A percentile compares a stretch with the other conserved stretches of the same genome.
Evolutionary conservation across 2,329 filamentous ascomycete species (phyloP).

Genomic region (Trichoderma sp.): DNA sequence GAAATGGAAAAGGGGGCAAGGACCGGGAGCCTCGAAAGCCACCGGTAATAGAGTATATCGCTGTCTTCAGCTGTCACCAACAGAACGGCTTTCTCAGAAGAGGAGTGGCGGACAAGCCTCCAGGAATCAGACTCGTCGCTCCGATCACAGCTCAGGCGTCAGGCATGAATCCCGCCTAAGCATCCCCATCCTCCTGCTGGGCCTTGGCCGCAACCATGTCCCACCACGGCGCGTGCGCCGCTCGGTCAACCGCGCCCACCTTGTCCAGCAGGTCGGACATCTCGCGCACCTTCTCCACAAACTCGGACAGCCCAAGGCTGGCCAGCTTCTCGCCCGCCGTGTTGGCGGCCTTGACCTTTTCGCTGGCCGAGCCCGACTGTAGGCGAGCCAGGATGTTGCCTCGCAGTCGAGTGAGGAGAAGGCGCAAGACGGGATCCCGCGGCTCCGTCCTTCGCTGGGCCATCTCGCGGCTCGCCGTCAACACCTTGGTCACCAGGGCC

Average conservation of each 20-base stretch:
- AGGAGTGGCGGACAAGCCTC: not conserved
- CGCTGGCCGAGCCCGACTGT: slow-evolving; percentile 66
- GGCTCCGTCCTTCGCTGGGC: slow-evolving; percentile 47
- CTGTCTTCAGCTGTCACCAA: no score
- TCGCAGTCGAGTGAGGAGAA: slow-evolving; percentile 68
- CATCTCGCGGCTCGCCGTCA: slow-evolving; percentile 54
- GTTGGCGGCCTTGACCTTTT: slow-evolving; percentile 70
- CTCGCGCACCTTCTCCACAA: slow-evolving; percentile 67
- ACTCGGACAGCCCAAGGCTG: slow-evolving; percentile 70
- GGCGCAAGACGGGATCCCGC: slow-evolving; percentile 61
- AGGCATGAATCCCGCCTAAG: slow-evolving; percentile 27
- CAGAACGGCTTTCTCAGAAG: no score
- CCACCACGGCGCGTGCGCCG: slow-evolving; percentile 70
- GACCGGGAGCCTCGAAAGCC: no score
- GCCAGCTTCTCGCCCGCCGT: slow-evolving; percentile 71
- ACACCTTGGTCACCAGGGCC: slow-evolving; percentile 59
- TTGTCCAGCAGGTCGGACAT: slow-evolving; percentile 69
- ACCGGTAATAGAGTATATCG: no score
- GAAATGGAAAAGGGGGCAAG: not conserved
- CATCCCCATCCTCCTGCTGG: slow-evolving; percentile 45
- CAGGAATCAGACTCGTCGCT: no score
- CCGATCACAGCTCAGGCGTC: not conserved
- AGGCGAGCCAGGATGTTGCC: slow-evolving; percentile 67
- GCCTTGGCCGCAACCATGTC: slow-evolving; percentile 64
- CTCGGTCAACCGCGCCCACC: slow-evolving; percentile 68